These are phyloP conservation scores for Phytophthora hibernalis DNA, from an alignment of 352 stramenopile genomes.

Conservation along the genomic window DNA sequence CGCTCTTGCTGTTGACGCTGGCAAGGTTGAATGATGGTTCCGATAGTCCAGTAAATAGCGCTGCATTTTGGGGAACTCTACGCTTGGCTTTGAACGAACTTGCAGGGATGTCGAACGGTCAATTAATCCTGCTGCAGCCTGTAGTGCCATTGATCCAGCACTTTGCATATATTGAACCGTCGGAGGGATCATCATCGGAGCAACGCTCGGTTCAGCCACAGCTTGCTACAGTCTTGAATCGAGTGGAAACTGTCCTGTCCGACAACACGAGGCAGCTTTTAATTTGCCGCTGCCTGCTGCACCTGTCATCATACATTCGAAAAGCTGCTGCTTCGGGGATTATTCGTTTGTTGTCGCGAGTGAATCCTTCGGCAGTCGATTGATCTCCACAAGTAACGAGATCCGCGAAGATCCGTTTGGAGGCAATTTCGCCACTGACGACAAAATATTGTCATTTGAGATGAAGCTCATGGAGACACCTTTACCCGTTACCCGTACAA, in stretches of 20 bases:
- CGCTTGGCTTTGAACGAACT: conserved; percentile 34
- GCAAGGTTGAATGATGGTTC: not conserved
- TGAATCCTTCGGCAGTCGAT: conserved; percentile 10
- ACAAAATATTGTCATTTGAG: conserved; percentile 26
- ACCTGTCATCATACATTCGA: conserved; percentile 56
- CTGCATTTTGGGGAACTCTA: conserved; percentile 44
- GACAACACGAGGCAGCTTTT: conserved; percentile 33
- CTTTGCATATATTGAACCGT: conserved; percentile 59
- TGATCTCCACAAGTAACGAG: conserved; percentile 28
- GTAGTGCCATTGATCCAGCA: conserved; percentile 62
- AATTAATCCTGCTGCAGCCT: conserved; percentile 32
- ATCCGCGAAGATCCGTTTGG: conserved; percentile 47
- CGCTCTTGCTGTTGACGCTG: conserved; percentile 32
- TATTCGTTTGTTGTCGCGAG: conserved; percentile 41
- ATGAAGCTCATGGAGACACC: conserved; percentile 37
- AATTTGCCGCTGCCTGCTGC: conserved; percentile 58
- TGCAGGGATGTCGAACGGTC: conserved; percentile 8
- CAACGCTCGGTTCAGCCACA: conserved; percentile 42
- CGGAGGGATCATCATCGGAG: conserved; percentile 20
- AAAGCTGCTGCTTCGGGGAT: conserved; percentile 54
- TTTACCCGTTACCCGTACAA: conserved; percentile 30
- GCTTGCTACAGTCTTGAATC: conserved; percentile 53
- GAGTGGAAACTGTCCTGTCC: conserved; percentile 37
- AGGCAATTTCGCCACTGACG: conserved; percentile 7
- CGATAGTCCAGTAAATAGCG: conserved; percentile 7